Base-by-base conservation (phyloP, 495 filamentous ascomycete genomes). In the Penicillium coffeae region DNA sequence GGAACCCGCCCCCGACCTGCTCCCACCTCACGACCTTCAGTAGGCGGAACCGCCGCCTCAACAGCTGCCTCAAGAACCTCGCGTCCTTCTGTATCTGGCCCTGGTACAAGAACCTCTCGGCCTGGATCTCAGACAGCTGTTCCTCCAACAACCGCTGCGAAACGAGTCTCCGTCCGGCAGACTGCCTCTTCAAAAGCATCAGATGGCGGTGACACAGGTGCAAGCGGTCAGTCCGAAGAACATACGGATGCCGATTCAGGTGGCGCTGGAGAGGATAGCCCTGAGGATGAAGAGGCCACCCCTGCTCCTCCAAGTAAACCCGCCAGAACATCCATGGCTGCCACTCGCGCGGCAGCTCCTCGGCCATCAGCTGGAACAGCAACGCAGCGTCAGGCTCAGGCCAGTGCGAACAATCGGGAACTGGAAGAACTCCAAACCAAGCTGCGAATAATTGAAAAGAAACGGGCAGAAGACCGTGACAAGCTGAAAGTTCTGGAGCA, bases 391-490 rank as follows among this genome's bases (percentile, higher is more conserved):
- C 59, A 58, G 34, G 34, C 30, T 0, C 62, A 65, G 37, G 69
- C 49, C 46, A 47, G 72, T 30, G 73, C 77, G 2, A 58, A 80
- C 3, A 72, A 72, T 36, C 79, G 85, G 49, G 87, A 95, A 54
- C 72, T 87, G 22, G 88, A 92, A 47, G 86, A 90, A 45, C 69
- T 92, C 43, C 88, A 89, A 57, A 80, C 84, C 2, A 92, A 90
- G 58, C 68, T 93, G 1, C 82, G 81, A 30, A 70, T 92, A 8
- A 75, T 92, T 60, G 89, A 93, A 55, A 88, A 88, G 58, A 91
- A 93, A 60, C 71, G 89, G 42, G 60, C 78, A 16, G 90, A 96
- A 39, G 90, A 95, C 61, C 77, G 88, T n/a, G 94, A 97, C 48
- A 89, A 86, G 59, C 67, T 95, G 39, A 94, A 90, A 56, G 71